Conservation (phyloP, 371 early-diverging fungal species). For the Mortierella sp. region DNA sequence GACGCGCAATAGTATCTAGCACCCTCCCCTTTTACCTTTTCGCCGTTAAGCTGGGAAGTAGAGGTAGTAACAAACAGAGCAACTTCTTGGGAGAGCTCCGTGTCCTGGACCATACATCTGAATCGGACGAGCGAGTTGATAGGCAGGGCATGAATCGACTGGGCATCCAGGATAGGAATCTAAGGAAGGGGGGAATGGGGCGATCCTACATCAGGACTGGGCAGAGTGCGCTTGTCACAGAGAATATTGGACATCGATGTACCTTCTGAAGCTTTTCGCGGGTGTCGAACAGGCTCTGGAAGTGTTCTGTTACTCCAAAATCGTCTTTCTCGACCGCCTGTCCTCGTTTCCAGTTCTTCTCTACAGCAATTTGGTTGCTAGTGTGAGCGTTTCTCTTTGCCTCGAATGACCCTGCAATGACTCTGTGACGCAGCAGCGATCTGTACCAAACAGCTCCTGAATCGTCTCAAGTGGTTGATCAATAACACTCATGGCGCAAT, state of each 20-base stretch:
- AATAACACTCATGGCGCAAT: constrained; percentile 22
- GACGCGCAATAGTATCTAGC: too few relatives aligned
- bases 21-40: constrained; percentile 47
- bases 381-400: background rate
- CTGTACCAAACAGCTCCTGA: constrained; percentile 45
- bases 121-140: constrained; percentile 68
- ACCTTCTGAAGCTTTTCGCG: constrained; percentile 43
- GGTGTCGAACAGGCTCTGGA: constrained; percentile 36
- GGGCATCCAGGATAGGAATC: constrained; percentile 63
- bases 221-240: too few relatives aligned
- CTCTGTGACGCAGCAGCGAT: too few relatives aligned
- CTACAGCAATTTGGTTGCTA: constrained; percentile 11
- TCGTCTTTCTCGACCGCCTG: constrained; percentile 28
- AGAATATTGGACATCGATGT: background rate
- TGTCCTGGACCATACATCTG: constrained; percentile 77
- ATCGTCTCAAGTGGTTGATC: constrained; percentile 40
- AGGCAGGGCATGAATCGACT: constrained; percentile 55
- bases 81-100: constrained; percentile 71
- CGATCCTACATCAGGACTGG: too few relatives aligned
- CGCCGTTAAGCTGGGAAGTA: constrained; percentile 29
- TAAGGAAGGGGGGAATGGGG: constrained; percentile 14
- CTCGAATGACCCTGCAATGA: too few relatives aligned
- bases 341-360: constrained; percentile 39
- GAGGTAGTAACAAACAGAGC: constrained; percentile 55
- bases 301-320: constrained; percentile 49